These are phyloP conservation scores for Onygenales sp. DNA, from an alignment of 2,329 filamentous ascomycete species.

Conservation along the genomic window DNA sequence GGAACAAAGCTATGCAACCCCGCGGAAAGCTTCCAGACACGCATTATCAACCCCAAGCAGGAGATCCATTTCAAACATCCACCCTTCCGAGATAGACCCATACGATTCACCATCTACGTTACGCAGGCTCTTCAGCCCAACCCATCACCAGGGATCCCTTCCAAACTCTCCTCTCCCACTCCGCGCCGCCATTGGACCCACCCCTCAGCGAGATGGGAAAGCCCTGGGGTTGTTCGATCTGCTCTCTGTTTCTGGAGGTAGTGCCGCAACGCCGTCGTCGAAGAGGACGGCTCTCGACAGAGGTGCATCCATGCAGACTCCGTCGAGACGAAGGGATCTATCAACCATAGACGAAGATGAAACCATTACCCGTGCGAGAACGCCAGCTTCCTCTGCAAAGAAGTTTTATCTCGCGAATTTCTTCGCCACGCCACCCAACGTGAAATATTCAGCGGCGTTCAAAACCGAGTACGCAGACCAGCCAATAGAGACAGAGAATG, in stretches of 20 bases:
- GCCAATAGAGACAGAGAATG: neutral
- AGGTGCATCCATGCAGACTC: slow-evolving; percentile 22
- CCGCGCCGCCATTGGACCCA: slow-evolving; percentile 36
- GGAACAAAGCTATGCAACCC: slow-evolving; percentile 20
- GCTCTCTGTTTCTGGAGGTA: slow-evolving; percentile 30
- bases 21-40: slow-evolving; percentile 25
- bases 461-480: slow-evolving; percentile 4
- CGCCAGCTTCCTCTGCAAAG: slow-evolving; percentile 35
- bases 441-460: slow-evolving; percentile 16
- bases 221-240: slow-evolving; percentile 40
- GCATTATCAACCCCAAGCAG: slow-evolving; percentile 21
- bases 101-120: slow-evolving; percentile 35
- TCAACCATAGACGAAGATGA: neutral
- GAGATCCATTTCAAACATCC: slow-evolving; percentile 14
- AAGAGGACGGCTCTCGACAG: neutral
- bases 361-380: slow-evolving; percentile 15
- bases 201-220: slow-evolving; percentile 40
- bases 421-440: slow-evolving; percentile 37
- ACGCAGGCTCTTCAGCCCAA: slow-evolving; percentile 28
- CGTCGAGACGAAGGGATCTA: slow-evolving; percentile 19
- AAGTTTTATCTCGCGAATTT: slow-evolving; percentile 36
- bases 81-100: slow-evolving; percentile 33
- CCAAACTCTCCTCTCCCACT: slow-evolving; percentile 24
- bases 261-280: slow-evolving; percentile 15
- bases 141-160: slow-evolving; percentile 14